Evolutionary conservation across 176 grass and related monocot species (phyloP).

Genomic region (Tuctoria greenei): DNA sequence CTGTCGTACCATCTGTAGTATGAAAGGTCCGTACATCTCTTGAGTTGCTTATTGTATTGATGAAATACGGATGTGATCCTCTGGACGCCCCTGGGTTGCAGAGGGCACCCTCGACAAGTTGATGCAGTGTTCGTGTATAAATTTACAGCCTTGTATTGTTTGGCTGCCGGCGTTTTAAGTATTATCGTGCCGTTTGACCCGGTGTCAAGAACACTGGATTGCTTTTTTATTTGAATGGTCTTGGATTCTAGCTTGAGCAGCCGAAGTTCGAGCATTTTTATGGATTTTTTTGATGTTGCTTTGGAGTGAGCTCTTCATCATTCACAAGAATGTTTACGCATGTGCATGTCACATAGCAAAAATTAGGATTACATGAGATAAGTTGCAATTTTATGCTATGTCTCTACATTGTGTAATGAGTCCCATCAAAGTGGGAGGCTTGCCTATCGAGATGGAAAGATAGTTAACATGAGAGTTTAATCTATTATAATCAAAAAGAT

Average conservation of each 20-base stretch:
- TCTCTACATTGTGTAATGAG: no score
- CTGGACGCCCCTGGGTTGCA: background rate
- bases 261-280: no score
- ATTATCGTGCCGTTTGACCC: background rate
- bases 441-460: no score
- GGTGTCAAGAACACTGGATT: background rate
- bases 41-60: conserved; percentile 25
- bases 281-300: no score
- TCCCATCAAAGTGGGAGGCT: no score
- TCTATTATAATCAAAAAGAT: no score
- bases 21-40: conserved; percentile 17
- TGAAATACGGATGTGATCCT: conserved; percentile 11
- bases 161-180: background rate
- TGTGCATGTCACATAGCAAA: no score
- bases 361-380: no score
- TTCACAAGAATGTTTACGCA: no score
- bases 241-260: background rate
- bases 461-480: no score
- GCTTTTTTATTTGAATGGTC: background rate
- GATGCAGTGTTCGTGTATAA: conserved; percentile 32
- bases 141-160: conserved; percentile 16
- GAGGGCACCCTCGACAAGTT: background rate
- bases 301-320: no score
- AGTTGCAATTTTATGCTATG: no score
- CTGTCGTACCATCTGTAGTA: background rate